phyloP scores from a whole-genome alignment of 2,329 filamentous ascomycete species.

The Coniochaeta sp. region DNA sequence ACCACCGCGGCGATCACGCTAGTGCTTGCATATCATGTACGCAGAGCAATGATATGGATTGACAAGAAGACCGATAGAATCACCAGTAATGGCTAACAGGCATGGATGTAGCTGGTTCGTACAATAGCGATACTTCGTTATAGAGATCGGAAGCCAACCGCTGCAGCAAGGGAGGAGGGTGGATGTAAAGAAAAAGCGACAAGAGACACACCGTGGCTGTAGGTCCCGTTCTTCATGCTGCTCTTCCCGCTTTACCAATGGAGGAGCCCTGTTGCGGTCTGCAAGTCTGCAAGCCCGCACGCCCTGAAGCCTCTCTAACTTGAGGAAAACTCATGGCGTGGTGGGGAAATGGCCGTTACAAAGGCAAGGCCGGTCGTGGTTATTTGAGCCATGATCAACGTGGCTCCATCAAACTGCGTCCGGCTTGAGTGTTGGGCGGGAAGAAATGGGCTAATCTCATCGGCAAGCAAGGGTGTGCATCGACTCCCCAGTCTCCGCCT shows the following conservation, averaged over 20 bases:
- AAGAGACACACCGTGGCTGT: neutral
- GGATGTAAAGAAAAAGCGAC: slow-evolving; percentile 4
- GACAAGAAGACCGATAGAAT: neutral
- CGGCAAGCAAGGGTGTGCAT: slow-evolving; percentile 13
- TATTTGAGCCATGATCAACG: slow-evolving; percentile 24
- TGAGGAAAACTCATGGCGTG: slow-evolving; percentile 9
- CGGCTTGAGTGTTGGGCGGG: slow-evolving; percentile 9
- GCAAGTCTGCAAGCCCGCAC: slow-evolving; percentile 3
- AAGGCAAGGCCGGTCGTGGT: slow-evolving; percentile 12
- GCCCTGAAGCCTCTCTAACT: neutral
- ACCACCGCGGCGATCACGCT: neutral
- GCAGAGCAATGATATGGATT: neutral
- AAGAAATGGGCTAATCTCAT: slow-evolving; percentile 18
- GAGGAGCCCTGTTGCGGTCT: slow-evolving; percentile 10
- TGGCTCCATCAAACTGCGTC: slow-evolving; percentile 22
- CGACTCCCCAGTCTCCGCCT: neutral
- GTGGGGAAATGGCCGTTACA: slow-evolving; percentile 11
- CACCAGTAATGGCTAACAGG: neutral
- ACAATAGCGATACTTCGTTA: neutral
- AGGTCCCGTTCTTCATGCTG: slow-evolving; percentile 5
- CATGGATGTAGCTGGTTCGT: neutral
- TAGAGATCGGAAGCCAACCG: neutral
- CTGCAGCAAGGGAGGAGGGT: neutral
- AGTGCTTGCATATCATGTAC: neutral
- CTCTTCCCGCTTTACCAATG: slow-evolving; percentile 6